Percentiles rank a stretch among this genome's conserved stretches.
phyloP scores from a whole-genome alignment of 495 filamentous ascomycete species.

The Annulohypoxylon moriforme region DNA sequence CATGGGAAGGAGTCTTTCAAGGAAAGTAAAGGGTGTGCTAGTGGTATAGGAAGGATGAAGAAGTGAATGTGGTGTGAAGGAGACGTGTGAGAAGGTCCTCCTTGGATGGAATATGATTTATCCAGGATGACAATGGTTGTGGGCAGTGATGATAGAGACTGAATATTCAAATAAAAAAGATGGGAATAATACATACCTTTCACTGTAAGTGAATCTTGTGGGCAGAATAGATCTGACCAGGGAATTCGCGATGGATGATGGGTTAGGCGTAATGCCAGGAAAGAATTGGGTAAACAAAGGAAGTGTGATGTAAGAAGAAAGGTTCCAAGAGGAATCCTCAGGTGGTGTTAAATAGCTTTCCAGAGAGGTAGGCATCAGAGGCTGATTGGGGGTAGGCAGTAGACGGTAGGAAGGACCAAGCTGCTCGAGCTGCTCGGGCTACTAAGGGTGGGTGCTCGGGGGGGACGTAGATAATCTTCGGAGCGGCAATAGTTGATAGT shows the following conservation, averaged over 20 bases:
- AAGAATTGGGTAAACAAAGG: constrained; percentile 26
- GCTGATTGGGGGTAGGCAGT: neutral
- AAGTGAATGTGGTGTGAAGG: neutral
- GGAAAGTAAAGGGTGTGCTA: neutral
- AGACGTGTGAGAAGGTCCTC: neutral
- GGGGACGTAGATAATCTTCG: too few relatives aligned
- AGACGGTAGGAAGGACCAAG: neutral
- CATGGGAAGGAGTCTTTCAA: neutral
- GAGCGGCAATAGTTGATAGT: too few relatives aligned
- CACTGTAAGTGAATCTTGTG: neutral
- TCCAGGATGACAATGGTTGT: neutral
- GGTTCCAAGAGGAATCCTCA: neutral
- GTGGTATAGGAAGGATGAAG: neutral
- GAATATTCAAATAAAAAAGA: constrained; percentile 28
- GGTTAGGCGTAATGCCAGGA: neutral
- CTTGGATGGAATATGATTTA: neutral
- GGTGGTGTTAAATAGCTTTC: constrained; percentile 3
- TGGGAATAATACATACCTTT: constrained; percentile 15
- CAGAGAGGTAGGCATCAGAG: neutral
- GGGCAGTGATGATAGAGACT: constrained; percentile 4
- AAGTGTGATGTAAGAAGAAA: neutral
- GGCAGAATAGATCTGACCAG: neutral
- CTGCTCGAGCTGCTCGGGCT: neutral
- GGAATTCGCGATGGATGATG: neutral
- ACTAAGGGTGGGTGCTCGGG: neutral